phyloP scores from a whole-genome alignment of 2,329 filamentous ascomycete species.

The Albophoma yamanashiensis region DNA sequence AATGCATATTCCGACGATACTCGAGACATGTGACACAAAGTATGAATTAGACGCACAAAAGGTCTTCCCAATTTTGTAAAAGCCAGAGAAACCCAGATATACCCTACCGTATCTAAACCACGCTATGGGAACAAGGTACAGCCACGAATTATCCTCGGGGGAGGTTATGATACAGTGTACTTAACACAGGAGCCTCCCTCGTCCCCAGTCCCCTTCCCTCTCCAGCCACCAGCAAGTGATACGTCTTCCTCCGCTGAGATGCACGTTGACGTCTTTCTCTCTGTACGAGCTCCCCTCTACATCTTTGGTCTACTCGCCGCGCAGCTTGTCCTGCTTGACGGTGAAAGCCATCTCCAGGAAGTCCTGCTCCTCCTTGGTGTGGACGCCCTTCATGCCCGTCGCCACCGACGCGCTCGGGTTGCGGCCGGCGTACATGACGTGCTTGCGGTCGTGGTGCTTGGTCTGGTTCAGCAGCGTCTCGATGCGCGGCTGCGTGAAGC shows the following conservation, averaged over 20 bases:
- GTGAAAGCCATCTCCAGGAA: conserved; percentile 57
- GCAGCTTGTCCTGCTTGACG: conserved; percentile 58
- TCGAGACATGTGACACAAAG: neutral
- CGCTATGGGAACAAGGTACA: conserved; percentile 3
- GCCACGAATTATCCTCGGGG: conserved; percentile 1
- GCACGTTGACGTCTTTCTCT: neutral
- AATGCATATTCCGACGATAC: neutral
- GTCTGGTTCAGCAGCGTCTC: conserved; percentile 95
- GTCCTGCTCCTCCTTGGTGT: conserved; percentile 88
- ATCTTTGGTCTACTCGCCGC: conserved; percentile 42
- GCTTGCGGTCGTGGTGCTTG: conserved; percentile 82
- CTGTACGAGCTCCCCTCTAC: neutral
- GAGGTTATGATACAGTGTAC: conserved; percentile 7
- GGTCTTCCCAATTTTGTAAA: neutral
- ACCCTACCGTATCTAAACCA: conserved; percentile 3
- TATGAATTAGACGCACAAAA: neutral
- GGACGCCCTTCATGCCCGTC: conserved; percentile 78
- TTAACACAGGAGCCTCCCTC: conserved; percentile 3
- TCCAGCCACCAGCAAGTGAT: neutral
- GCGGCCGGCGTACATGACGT: conserved; percentile 94
- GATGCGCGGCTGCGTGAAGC: conserved; percentile 91
- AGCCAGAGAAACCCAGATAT: neutral
- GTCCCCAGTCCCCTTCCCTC: neutral
- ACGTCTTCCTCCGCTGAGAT: neutral
- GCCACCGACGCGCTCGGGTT: conserved; percentile 90